These are phyloP conservation scores for Globisporangium uncinulatum DNA, from an alignment of 352 stramenopile species.

Conservation along the genomic window DNA sequence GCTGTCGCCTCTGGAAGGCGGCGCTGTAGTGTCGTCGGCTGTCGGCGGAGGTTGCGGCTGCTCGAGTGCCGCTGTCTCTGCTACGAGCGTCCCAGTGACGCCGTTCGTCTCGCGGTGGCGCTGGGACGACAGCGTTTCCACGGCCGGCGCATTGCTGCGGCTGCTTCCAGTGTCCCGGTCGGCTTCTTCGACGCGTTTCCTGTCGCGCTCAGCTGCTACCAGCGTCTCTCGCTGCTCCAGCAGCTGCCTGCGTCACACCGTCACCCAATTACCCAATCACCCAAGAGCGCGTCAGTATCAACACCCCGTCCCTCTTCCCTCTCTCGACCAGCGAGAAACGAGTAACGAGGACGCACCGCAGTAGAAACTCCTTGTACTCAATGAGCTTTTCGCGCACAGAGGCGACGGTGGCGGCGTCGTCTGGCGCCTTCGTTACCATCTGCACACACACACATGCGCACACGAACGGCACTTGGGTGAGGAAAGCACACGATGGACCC, in stretches of 20 bases:
- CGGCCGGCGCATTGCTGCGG: not conserved
- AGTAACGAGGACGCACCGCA: constrained; percentile 38
- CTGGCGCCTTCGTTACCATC: constrained; percentile 51
- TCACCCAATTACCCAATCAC: not conserved
- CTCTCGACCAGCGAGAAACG: not conserved
- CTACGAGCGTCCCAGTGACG: not conserved
- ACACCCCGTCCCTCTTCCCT: not conserved
- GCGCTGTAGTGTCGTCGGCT: not conserved
- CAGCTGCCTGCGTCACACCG: constrained; percentile 36
- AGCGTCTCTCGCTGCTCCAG: constrained; percentile 44
- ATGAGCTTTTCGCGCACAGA: constrained; percentile 60
- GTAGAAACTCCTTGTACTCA: constrained; percentile 64
- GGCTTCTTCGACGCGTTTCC: constrained; percentile 4
- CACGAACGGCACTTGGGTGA: not conserved
- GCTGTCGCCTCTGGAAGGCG: not conserved
- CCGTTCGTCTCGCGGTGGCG: not conserved
- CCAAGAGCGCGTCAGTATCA: not conserved
- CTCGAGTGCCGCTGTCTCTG: not conserved
- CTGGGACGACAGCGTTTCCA: not conserved
- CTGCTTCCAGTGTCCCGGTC: constrained; percentile 5
- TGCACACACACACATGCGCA: constrained; percentile 21
- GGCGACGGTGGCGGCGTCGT: constrained; percentile 31
- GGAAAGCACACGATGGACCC: not conserved
- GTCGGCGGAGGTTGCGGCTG: not conserved
- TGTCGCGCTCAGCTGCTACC: constrained; percentile 15